A percentile compares a stretch with the other conserved stretches of the same genome.
Conservation (phyloP, 208 protist genomes). For the Trypanosoma theileri region DNA sequence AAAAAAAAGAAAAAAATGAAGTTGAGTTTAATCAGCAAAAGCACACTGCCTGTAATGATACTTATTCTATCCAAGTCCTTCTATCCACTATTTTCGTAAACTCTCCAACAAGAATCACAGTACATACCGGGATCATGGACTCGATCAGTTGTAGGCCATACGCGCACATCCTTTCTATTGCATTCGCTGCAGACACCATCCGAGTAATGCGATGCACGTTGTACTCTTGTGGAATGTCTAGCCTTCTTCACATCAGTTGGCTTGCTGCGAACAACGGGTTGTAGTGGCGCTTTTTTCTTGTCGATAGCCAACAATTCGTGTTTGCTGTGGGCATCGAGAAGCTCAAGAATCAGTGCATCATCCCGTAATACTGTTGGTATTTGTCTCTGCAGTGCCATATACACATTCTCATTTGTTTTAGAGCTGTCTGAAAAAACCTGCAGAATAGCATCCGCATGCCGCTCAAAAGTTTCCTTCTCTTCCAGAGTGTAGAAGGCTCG, state of each 20-base stretch:
- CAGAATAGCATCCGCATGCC: slow-evolving; percentile 15
- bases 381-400: neutral
- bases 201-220: neutral
- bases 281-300: neutral
- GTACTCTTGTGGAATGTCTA: neutral
- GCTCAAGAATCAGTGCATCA: slow-evolving; percentile 5
- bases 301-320: neutral
- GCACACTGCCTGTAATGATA: too few species aligned
- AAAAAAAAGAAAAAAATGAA: too few species aligned
- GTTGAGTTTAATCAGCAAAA: too few species aligned
- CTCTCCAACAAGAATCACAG: slow-evolving; percentile 21
- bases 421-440: neutral
- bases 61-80: too few species aligned
- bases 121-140: slow-evolving; percentile 11
- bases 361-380: slow-evolving; percentile 12
- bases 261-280: neutral
- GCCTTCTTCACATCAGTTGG: neutral
- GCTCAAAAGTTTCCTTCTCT: slow-evolving; percentile 11
- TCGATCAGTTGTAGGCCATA: slow-evolving; percentile 1
- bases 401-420: slow-evolving; percentile 6
- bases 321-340: slow-evolving; percentile 12
- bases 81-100: slow-evolving; percentile 3
- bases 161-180: neutral
- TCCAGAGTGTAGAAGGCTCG: slow-evolving; percentile 27
- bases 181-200: slow-evolving; percentile 16